These are phyloP conservation scores for Kregervanrija fluxuum DNA, from an alignment of 805 yeast genomes.

Conservation along the genomic window DNA sequence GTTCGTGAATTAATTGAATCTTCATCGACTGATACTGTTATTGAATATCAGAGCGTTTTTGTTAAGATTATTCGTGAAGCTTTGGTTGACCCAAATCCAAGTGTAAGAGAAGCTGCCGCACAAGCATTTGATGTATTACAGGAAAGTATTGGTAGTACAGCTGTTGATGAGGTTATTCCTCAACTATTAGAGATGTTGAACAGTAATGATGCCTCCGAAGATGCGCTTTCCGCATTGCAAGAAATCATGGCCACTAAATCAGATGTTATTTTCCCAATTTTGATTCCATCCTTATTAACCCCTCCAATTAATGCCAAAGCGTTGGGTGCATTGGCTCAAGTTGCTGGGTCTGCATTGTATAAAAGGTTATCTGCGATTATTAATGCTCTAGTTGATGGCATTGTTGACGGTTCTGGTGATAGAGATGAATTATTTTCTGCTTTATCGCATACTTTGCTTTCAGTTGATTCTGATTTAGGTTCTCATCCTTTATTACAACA, in stretches of 20 bases:
- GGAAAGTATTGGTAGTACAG: constrained; percentile 71
- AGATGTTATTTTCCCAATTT: constrained; percentile 87
- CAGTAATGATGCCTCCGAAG: constrained; percentile 40
- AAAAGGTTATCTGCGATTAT: constrained; percentile 67
- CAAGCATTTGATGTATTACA: constrained; percentile 84
- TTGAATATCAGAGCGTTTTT: constrained; percentile 58
- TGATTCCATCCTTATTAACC: constrained; percentile 74
- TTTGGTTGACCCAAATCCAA: constrained; percentile 62
- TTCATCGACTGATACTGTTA: constrained; percentile 52
- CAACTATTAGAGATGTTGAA: constrained; percentile 67
- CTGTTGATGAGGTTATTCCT: constrained; percentile 86
- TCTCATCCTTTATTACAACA: constrained; percentile 81
- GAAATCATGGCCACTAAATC: constrained; percentile 90
- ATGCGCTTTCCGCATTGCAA: constrained; percentile 80
- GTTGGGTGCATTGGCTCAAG: constrained; percentile 78
- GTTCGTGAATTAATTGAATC: constrained; percentile 78
- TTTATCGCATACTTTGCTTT: constrained; percentile 60
- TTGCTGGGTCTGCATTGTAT: constrained; percentile 79
- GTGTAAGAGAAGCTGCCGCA: constrained; percentile 89
- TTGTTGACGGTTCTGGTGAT: constrained; percentile 32
- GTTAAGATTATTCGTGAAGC: constrained; percentile 73
- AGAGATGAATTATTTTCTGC: constrained; percentile 40
- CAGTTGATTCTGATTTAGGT: constrained; percentile 73
- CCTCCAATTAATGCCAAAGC: constrained; percentile 90
- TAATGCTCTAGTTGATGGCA: constrained; percentile 61